Evolutionary conservation across 805 yeast genomes (phyloP).

Genomic region (Saccharomycopsis oosterbeekiorum): DNA sequence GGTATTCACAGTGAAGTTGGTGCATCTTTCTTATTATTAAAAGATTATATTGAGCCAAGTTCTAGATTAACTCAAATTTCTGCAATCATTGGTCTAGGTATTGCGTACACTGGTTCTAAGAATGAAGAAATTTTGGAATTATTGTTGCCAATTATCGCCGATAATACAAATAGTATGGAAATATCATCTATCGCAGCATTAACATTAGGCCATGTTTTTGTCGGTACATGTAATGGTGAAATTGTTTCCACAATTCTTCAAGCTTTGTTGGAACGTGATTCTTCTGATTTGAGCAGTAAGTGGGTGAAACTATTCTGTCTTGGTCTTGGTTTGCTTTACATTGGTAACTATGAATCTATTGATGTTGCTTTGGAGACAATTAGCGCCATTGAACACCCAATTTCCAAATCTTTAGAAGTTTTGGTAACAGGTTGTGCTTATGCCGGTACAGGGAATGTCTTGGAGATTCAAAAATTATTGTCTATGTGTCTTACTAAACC

Average conservation of each 20-base stretch:
- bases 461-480: slow-evolving; percentile 84
- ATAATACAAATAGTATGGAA: slow-evolving; percentile 64
- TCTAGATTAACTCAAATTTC: slow-evolving; percentile 60
- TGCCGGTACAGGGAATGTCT: slow-evolving; percentile 96
- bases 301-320: slow-evolving; percentile 87
- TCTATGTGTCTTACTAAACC: slow-evolving; percentile 28
- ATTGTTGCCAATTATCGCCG: slow-evolving; percentile 74
- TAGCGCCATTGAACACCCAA: slow-evolving; percentile 91
- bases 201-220: slow-evolving; percentile 88
- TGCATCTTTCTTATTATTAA: slow-evolving; percentile 77
- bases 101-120: slow-evolving; percentile 91
- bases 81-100: slow-evolving; percentile 84
- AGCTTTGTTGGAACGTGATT: slow-evolving; percentile 78
- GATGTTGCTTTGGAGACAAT: slow-evolving; percentile 92
- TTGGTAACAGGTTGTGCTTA: slow-evolving; percentile 88
- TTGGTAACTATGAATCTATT: slow-evolving; percentile 89
- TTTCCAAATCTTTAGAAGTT: slow-evolving; percentile 79
- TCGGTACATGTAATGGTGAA: slow-evolving; percentile 93
- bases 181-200: slow-evolving; percentile 78
- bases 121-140: slow-evolving; percentile 74
- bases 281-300: slow-evolving; percentile 65
- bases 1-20: slow-evolving; percentile 95
- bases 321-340: slow-evolving; percentile 82
- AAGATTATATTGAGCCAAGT: slow-evolving; percentile 66
- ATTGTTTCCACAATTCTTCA: slow-evolving; percentile 87